Conservation (phyloP, 345 rosid species). For the Hibiscus tridactylites region DNA sequence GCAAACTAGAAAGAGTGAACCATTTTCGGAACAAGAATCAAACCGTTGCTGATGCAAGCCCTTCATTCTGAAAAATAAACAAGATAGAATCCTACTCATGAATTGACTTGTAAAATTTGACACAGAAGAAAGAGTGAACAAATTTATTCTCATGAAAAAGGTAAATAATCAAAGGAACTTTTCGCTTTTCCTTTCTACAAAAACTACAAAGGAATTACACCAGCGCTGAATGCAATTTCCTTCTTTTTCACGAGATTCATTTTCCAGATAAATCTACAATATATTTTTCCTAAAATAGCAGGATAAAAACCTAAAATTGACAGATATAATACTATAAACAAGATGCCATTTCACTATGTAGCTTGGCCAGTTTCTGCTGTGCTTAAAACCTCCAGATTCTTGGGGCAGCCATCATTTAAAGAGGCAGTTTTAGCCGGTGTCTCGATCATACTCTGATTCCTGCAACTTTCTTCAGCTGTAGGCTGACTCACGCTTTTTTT, state of each 20-base stretch:
- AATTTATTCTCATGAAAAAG: not conserved
- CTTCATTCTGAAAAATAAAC: no score
- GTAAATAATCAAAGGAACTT: not conserved
- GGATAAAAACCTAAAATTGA: not conserved
- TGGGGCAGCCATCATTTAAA: conserved; percentile 5
- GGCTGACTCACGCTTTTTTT: conserved; percentile 14
- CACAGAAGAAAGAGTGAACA: not conserved
- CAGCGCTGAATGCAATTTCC: not conserved
- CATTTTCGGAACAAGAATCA: not conserved
- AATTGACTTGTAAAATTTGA: not conserved
- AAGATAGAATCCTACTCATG: no score
- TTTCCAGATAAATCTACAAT: conserved; percentile 14
- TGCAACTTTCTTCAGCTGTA: not conserved
- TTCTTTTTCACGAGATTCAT: conserved; percentile 13
- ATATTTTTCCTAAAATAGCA: conserved; percentile 12
- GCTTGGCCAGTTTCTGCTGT: conserved; percentile 5
- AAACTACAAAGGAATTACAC: not conserved
- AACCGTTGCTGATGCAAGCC: no score
- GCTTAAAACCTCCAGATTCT: conserved; percentile 19
- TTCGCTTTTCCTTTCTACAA: conserved; percentile 1
- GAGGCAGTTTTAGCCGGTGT: conserved; percentile 2
- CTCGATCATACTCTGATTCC: not conserved
- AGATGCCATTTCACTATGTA: not conserved
- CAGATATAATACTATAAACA: not conserved
- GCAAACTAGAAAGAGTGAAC: not conserved